phyloP scores from a whole-genome alignment of 2,329 filamentous ascomycete genomes.

The Mollisia scopiformis region DNA sequence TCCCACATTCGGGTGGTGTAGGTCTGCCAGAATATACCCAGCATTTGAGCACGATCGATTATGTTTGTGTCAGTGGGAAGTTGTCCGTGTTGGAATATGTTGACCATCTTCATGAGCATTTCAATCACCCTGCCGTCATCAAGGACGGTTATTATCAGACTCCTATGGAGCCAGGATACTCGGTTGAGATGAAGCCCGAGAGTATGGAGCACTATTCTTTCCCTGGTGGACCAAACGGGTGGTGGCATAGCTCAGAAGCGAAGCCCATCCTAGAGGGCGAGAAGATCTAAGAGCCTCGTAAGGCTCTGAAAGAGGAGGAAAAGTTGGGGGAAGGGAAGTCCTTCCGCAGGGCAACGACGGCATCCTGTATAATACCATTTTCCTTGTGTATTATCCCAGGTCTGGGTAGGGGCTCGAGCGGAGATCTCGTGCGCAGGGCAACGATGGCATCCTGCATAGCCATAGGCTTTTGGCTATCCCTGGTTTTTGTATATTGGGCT shows the following conservation, averaged over 20 bases:
- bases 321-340: not conserved
- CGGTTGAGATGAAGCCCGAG: constrained; percentile 88
- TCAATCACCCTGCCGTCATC: constrained; percentile 78
- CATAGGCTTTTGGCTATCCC: not conserved
- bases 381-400: not conserved
- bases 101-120: constrained; percentile 93
- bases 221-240: constrained; percentile 77
- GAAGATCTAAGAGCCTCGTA: constrained; percentile 36
- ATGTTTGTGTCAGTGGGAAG: constrained; percentile 83
- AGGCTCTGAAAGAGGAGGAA: not conserved
- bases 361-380: constrained; percentile 6
- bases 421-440: constrained; percentile 19
- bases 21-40: constrained; percentile 93
- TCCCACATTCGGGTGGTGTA: constrained; percentile 88
- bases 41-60: constrained; percentile 90
- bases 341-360: constrained; percentile 19
- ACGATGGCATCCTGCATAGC: constrained; percentile 27
- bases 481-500: not conserved
- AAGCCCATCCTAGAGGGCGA: constrained; percentile 37
- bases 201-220: constrained; percentile 82
- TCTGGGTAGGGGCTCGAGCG: not conserved
- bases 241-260: constrained; percentile 74
- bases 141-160: constrained; percentile 88
- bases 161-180: constrained; percentile 81
- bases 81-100: constrained; percentile 87